phyloP scores from a whole-genome alignment of 306 rosid species.

The Sesbania bispinosa region DNA sequence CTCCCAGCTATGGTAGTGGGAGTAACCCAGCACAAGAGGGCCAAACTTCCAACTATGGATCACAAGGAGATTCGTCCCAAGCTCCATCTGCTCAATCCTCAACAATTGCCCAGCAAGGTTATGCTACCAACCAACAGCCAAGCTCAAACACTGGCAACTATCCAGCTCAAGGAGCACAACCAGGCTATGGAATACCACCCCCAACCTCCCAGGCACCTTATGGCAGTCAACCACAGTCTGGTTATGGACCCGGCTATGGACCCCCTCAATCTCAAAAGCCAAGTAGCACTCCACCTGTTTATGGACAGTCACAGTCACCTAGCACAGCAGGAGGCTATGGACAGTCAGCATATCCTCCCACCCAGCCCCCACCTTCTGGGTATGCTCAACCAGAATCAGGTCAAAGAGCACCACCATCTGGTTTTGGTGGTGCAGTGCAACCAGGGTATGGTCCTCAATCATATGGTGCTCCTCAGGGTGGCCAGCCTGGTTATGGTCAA shows the following conservation, averaged over 20 bases:
- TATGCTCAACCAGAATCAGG: conserved; percentile 70
- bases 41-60: conserved; percentile 54
- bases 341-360: conserved; percentile 61
- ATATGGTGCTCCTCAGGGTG: conserved; percentile 58
- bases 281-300: conserved; percentile 47
- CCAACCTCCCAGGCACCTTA: conserved; percentile 75
- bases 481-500: conserved; percentile 89
- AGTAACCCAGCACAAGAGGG: conserved; percentile 67
- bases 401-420: conserved; percentile 59
- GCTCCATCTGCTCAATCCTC: conserved; percentile 53
- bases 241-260: conserved; percentile 81
- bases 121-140: conserved; percentile 62
- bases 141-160: conserved; percentile 64
- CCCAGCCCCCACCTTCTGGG: conserved; percentile 69
- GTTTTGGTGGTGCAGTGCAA: conserved; percentile 57
- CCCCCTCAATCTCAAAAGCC: conserved; percentile 68
- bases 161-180: conserved; percentile 69
- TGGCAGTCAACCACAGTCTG: conserved; percentile 70
- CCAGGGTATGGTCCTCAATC: conserved; percentile 72
- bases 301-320: conserved; percentile 75
- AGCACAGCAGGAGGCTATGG: conserved; percentile 57
- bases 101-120: conserved; percentile 53
- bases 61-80: conserved; percentile 76
- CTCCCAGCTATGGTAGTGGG: conserved; percentile 54
- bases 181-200: conserved; percentile 74